phyloP scores from a whole-genome alignment of 208 protist species.

The Acanthamoeba divionensis region DNA sequence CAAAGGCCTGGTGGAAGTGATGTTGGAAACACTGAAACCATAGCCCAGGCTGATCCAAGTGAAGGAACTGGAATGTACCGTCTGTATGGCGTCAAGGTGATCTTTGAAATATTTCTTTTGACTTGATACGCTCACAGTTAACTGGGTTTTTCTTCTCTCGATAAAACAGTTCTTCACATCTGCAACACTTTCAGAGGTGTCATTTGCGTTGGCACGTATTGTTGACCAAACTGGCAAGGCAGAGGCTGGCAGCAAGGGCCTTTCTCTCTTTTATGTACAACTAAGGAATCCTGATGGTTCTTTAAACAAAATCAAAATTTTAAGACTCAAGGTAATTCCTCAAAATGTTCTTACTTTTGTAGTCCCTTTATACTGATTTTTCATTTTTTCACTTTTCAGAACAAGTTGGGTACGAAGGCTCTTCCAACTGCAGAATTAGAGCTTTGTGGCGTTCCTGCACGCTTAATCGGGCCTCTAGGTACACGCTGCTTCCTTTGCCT shows the following conservation, averaged over 20 bases:
- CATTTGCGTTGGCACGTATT: slow-evolving; percentile 37
- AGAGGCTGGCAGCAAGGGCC: slow-evolving; percentile 14
- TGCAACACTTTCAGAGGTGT: slow-evolving; percentile 41
- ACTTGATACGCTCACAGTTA: neutral
- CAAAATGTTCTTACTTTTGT: neutral
- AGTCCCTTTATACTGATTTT: neutral
- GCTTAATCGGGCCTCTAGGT: slow-evolving; percentile 30
- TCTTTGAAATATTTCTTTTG: neutral
- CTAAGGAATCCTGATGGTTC: slow-evolving; percentile 10
- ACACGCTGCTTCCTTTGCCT: neutral
- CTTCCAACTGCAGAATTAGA: slow-evolving; percentile 69
- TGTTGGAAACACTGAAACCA: slow-evolving; percentile 51
- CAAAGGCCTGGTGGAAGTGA: slow-evolving; percentile 53
- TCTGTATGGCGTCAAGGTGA: slow-evolving; percentile 18
- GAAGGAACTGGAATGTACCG: slow-evolving; percentile 24
- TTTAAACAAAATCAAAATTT: slow-evolving; percentile 52
- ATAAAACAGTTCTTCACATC: slow-evolving; percentile 50
- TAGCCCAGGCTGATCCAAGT: neutral
- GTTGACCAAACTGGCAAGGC: neutral
- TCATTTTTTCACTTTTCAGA: neutral
- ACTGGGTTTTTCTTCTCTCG: neutral
- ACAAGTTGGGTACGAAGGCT: slow-evolving; percentile 71
- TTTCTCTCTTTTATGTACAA: slow-evolving; percentile 49
- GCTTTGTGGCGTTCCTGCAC: slow-evolving; percentile 38
- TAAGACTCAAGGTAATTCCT: slow-evolving; percentile 42